Percentiles rank a stretch among this genome's conserved stretches.
These are phyloP conservation scores for Podaxis sp. DNA, from an alignment of 768 basidiomycete species.

Conservation along the genomic window DNA sequence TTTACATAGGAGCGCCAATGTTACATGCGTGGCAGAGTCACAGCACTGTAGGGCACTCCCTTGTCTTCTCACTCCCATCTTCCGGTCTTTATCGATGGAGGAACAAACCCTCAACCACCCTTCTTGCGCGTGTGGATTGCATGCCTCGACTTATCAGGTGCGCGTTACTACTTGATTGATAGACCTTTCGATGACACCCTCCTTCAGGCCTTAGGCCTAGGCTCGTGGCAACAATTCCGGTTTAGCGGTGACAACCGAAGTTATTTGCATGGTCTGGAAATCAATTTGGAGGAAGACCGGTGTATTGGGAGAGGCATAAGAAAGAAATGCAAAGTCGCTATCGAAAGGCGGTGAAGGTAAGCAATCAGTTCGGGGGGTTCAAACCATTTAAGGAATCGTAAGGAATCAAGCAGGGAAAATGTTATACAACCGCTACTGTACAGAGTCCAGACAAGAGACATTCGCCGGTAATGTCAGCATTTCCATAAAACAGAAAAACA, in stretches of 20 bases:
- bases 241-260: too few relatives aligned
- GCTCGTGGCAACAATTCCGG: neutral
- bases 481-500: constrained; percentile 2
- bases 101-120: neutral
- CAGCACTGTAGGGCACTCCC: neutral
- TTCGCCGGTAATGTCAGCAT: constrained; percentile 6
- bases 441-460: constrained; percentile 9
- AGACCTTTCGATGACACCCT: neutral
- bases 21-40: neutral
- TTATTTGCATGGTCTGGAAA: neutral
- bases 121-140: constrained; percentile 1
- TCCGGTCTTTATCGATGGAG: constrained; percentile 3
- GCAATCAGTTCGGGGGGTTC: neutral
- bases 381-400: neutral
- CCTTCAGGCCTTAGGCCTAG: neutral
- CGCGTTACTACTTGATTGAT: neutral
- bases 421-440: constrained; percentile 6
- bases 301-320: neutral
- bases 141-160: constrained; percentile 1
- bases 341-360: constrained; percentile 2
- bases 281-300: neutral
- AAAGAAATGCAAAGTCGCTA: neutral
- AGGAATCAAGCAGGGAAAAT: neutral
- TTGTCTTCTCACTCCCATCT: neutral
- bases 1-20: too few relatives aligned